These are phyloP conservation scores for Phytophthora hibernalis DNA, from an alignment of 352 stramenopile genomes.

Conservation along the genomic window DNA sequence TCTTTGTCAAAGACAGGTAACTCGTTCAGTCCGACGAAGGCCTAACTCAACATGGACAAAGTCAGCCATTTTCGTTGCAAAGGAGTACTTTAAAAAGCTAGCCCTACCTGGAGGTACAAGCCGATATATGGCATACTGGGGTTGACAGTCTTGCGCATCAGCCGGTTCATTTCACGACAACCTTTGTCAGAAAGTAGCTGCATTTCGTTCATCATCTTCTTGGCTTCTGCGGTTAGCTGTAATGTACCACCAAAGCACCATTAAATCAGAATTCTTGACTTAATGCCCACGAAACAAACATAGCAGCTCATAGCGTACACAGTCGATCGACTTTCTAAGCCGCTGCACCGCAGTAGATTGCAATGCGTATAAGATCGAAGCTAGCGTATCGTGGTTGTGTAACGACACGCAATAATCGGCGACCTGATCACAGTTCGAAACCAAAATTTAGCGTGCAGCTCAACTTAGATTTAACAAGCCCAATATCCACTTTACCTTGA, in stretches of 20 bases:
- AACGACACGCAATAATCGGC: slow-evolving; percentile 75
- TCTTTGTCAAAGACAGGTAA: slow-evolving; percentile 76
- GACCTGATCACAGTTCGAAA: slow-evolving; percentile 42
- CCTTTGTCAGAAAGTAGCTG: slow-evolving; percentile 82
- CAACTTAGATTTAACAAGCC: neutral
- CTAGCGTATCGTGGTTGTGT: slow-evolving; percentile 86
- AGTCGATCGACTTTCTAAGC: slow-evolving; percentile 75
- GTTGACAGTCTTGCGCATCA: slow-evolving; percentile 79
- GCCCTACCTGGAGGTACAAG: slow-evolving; percentile 80
- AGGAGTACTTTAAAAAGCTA: neutral
- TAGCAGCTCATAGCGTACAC: slow-evolving; percentile 45
- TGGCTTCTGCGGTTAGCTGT: slow-evolving; percentile 64
- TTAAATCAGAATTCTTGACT: neutral
- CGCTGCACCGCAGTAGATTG: slow-evolving; percentile 90
- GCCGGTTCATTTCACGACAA: slow-evolving; percentile 85
- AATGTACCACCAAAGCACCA: neutral
- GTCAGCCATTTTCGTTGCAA: slow-evolving; percentile 11
- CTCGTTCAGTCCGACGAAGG: slow-evolving; percentile 83
- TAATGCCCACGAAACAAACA: neutral
- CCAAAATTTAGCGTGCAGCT: slow-evolving; percentile 4
- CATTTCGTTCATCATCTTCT: slow-evolving; percentile 83
- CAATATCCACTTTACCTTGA: slow-evolving; percentile 48
- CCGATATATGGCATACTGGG: slow-evolving; percentile 90
- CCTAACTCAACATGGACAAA: slow-evolving; percentile 37
- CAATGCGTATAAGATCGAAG: slow-evolving; percentile 84